Conservation (phyloP, 495 filamentous ascomycete species). For the Pseudotulostoma volvatum region DNA sequence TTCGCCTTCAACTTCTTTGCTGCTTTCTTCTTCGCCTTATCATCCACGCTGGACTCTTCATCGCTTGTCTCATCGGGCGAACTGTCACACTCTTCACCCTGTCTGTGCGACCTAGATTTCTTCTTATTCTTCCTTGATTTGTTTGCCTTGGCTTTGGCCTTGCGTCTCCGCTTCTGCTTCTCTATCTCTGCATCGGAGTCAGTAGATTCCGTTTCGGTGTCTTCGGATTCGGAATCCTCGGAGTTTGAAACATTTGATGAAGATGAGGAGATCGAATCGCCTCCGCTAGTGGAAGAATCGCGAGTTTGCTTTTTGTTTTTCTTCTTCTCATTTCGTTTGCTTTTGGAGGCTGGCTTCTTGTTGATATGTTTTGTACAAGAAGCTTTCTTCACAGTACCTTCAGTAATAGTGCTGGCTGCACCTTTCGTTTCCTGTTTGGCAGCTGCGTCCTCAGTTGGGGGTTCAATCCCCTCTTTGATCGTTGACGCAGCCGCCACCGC, state of each 20-base stretch:
- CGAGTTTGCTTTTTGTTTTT: conserved; percentile 16
- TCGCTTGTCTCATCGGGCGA: conserved; percentile 17
- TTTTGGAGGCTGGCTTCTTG: conserved; percentile 12
- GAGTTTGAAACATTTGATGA: conserved; percentile 8
- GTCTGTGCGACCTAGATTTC: conserved; percentile 22
- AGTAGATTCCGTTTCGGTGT: conserved; percentile 16
- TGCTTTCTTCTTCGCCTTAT: conserved; percentile 30
- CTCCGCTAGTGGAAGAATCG: conserved; percentile 11
- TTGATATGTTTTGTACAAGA: conserved; percentile 25
- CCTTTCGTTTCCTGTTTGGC: conserved; percentile 17
- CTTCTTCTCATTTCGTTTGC: conserved; percentile 13
- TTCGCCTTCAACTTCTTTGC: conserved; percentile 35
- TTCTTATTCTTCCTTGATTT: conserved; percentile 28
- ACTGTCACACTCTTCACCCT: conserved; percentile 20
- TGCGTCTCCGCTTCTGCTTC: conserved; percentile 21
- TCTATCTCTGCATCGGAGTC: conserved; percentile 20
- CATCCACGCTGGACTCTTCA: conserved; percentile 13
- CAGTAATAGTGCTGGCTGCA: not conserved
- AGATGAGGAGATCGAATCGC: conserved; percentile 12
- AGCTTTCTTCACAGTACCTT: conserved; percentile 12
- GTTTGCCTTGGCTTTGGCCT: conserved; percentile 33
- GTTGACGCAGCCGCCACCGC: conserved; percentile 2
- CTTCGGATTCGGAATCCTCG: conserved; percentile 13
- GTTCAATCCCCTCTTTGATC: conserved; percentile 18
- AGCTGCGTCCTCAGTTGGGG: conserved; percentile 11